Evolutionary conservation across 2,329 filamentous ascomycete genomes (phyloP).

Genomic region (Venturiaceae sp.): DNA sequence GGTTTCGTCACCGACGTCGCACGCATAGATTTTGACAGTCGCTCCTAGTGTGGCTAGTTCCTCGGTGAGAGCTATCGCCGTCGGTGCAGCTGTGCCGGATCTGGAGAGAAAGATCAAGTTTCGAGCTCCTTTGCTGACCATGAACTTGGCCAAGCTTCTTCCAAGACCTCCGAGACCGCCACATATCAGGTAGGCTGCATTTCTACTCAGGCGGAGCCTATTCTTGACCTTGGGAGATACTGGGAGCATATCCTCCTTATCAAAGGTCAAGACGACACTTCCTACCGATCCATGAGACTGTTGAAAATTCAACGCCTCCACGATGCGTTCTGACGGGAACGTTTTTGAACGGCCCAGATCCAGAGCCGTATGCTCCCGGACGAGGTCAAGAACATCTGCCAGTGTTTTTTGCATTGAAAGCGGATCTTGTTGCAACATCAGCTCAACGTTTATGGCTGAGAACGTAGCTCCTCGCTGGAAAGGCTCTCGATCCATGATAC

Average conservation of each 20-base stretch:
- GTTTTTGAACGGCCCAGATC: not conserved
- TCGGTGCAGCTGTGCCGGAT: not conserved
- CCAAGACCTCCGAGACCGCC: constrained; percentile 21
- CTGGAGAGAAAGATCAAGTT: constrained; percentile 16
- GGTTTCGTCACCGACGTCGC: not conserved
- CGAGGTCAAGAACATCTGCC: too few species aligned
- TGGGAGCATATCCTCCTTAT: not conserved
- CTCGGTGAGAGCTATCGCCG: not conserved
- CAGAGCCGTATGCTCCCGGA: not conserved
- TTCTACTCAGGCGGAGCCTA: not conserved
- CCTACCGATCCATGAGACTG: not conserved
- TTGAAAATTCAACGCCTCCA: not conserved
- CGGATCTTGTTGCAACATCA: too few species aligned
- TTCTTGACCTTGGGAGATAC: not conserved
- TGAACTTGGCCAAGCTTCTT: constrained; percentile 17
- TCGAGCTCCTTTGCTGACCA: constrained; percentile 17
- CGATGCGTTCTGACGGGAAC: not conserved
- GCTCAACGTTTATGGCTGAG: too few species aligned
- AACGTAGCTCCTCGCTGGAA: too few species aligned
- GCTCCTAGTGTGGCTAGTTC: not conserved
- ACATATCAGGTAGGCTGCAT: constrained; percentile 19
- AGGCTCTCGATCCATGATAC: too few species aligned
- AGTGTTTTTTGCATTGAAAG: too few species aligned
- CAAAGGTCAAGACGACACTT: not conserved
- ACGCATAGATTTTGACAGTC: not conserved